phyloP scores from a whole-genome alignment of 2,329 filamentous ascomycete species.

The Rhynchosporium agropyri region DNA sequence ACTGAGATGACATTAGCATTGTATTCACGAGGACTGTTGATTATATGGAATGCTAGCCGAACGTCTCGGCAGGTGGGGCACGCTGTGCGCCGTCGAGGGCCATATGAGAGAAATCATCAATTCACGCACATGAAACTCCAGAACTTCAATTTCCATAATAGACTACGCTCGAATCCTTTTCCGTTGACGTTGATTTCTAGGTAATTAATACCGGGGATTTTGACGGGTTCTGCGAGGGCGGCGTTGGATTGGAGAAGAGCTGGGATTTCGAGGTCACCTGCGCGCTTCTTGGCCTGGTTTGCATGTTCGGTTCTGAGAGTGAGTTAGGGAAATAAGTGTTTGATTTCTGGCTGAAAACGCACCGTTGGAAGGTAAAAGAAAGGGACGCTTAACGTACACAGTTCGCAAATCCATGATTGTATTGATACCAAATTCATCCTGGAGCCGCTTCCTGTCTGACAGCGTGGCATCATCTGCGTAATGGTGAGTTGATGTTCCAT shows the following conservation, averaged over 20 bases:
- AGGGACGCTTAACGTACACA: slow-evolving; percentile 52
- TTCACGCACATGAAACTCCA: slow-evolving; percentile 59
- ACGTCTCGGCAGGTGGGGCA: no score
- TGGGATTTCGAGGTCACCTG: slow-evolving; percentile 50
- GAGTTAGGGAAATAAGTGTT: background rate
- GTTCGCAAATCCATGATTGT: slow-evolving; percentile 81
- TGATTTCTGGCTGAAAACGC: no score
- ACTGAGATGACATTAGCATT: slow-evolving; percentile 41
- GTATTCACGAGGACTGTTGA: background rate
- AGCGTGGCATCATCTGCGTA: slow-evolving; percentile 69
- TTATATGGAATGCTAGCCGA: no score
- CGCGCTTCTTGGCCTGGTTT: slow-evolving; percentile 65
- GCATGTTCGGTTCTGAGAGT: slow-evolving; percentile 68
- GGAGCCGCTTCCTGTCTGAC: slow-evolving; percentile 62
- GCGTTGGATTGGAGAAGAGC: slow-evolving; percentile 53
- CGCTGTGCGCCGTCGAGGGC: no score
- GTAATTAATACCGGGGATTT: slow-evolving; percentile 67
- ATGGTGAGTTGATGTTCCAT: slow-evolving; percentile 22
- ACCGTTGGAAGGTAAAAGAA: no score
- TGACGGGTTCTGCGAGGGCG: slow-evolving; percentile 55
- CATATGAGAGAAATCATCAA: no score
- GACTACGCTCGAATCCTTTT: slow-evolving; percentile 64
- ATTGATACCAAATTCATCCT: slow-evolving; percentile 62
- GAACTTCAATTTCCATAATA: slow-evolving; percentile 71
- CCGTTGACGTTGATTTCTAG: slow-evolving; percentile 75